Base-by-base conservation (phyloP, 2,329 filamentous ascomycete genomes). In the Trichoderma sp. region DNA sequence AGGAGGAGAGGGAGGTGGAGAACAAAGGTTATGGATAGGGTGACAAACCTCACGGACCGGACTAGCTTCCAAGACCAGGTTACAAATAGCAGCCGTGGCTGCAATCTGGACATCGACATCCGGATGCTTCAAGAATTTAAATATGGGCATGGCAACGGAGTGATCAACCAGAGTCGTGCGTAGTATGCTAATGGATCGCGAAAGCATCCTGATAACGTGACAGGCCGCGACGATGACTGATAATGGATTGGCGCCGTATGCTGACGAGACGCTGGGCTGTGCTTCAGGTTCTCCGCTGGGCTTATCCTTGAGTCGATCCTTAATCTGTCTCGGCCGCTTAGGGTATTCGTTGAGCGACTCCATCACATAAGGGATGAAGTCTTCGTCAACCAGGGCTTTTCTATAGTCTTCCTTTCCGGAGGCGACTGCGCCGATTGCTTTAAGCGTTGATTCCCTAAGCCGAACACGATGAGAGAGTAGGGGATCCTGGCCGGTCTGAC, bases 111-210 rank as follows among this genome's bases (percentile, higher is more conserved):
- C 89, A 63, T 94, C 89, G 35, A 92, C 80, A 72, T 95, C 88
- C 7, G 85, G 84, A 77, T 95, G 91, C 67, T 84, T 88, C 71
- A 98, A 83, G 54, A 97, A 87, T 34, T 84, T 83, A 72, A 94
- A 90, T 8, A 97, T 81, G 4, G 94, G 94, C 71, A 88, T 85
- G 2, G 91, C 90, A 60, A 97, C 90, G 6, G 89, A 91, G 69
- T 92, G 89, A 78, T 99, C 95, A 68, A 97, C 92, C 56, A 99
- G 81, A 60, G 90, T 91, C 3, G 95, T 98, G 59, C 95, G 84
- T 19, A 98, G 81, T 52, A 94, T 89, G 76, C 88, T 92, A 25
- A 97, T 90, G 1, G 93, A 97, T 50, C 95, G 88, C 2, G 93
- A 92, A 57, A 98, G 83, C 76, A 93, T 92, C 70, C 92, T 87